Evolutionary conservation across 73 alveolate genomes (phyloP).

Genomic region (Tetrahymena borealis): DNA sequence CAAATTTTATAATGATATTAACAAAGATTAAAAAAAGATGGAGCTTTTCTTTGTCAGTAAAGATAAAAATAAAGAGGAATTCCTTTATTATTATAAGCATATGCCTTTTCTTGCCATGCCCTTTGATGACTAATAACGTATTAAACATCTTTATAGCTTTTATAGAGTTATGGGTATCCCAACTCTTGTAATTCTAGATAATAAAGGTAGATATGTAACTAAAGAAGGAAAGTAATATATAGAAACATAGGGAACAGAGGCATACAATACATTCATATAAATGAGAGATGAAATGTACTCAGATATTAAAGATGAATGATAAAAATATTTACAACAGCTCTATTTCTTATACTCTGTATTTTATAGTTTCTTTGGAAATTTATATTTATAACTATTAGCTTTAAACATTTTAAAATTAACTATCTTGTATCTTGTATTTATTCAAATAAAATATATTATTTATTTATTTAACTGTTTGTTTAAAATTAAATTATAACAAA

Average conservation of each 20-base stretch:
- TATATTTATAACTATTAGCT: no score
- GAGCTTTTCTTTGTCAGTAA: not conserved
- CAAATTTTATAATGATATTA: conserved; percentile 53
- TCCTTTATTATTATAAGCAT: not conserved
- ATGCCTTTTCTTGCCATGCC: not conserved
- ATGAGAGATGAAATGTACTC: not conserved
- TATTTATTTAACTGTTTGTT: no score
- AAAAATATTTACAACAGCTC: not conserved
- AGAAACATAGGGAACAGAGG: not conserved
- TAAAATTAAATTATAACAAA: no score
- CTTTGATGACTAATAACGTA: not conserved
- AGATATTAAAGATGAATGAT: not conserved
- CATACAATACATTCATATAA: not conserved
- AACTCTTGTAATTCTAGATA: not conserved
- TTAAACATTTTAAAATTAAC: no score
- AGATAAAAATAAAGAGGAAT: not conserved
- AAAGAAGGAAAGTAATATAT: not conserved
- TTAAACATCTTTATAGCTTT: not conserved
- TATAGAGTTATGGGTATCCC: not conserved
- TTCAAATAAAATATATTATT: no score
- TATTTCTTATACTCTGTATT: not conserved
- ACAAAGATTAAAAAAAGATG: conserved; percentile 32
- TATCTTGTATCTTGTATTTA: no score
- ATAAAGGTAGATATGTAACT: not conserved
- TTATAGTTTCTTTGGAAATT: no score